Conservation (phyloP, 1,284 basidiomycete species). For the Macrocystidia cucumis region DNA sequence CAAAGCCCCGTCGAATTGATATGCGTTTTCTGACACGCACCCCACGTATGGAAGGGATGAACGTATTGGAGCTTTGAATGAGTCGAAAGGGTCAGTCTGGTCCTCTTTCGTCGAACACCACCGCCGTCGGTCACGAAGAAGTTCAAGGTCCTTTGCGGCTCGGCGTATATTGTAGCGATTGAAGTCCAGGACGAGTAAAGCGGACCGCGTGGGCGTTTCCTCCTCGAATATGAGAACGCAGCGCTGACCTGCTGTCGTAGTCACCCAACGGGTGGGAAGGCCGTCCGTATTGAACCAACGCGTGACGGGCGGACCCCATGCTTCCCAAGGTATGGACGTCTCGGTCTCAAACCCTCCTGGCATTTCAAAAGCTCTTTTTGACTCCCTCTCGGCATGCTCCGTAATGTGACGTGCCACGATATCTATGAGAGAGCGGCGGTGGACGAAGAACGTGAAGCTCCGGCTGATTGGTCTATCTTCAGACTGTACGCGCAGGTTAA, state of each 20-base stretch:
- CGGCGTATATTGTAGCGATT: background rate
- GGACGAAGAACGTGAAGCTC: conserved; percentile 28
- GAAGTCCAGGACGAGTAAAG: background rate
- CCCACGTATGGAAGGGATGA: background rate
- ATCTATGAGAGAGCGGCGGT: conserved; percentile 26
- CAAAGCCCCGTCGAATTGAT: background rate
- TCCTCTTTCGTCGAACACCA: background rate
- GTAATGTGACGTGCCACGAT: too few species aligned
- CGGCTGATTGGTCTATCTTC: conserved; percentile 4
- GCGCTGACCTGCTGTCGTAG: conserved; percentile 38
- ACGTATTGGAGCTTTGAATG: background rate
- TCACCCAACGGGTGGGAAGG: conserved; percentile 36
- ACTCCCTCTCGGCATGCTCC: too few species aligned
- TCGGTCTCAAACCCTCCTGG: background rate
- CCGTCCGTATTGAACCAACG: conserved; percentile 32
- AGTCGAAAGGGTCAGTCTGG: background rate
- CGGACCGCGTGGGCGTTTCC: background rate
- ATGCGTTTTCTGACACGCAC: background rate
- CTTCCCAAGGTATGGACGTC: conserved; percentile 23
- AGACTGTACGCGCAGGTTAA: conserved; percentile 24
- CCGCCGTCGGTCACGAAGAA: background rate
- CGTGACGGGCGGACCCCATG: conserved; percentile 33
- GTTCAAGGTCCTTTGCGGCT: background rate
- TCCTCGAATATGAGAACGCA: conserved; percentile 18
- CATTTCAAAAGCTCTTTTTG: too few species aligned